phyloP scores from a whole-genome alignment of 2,329 filamentous ascomycete genomes.

The Penicillium occitanis region DNA sequence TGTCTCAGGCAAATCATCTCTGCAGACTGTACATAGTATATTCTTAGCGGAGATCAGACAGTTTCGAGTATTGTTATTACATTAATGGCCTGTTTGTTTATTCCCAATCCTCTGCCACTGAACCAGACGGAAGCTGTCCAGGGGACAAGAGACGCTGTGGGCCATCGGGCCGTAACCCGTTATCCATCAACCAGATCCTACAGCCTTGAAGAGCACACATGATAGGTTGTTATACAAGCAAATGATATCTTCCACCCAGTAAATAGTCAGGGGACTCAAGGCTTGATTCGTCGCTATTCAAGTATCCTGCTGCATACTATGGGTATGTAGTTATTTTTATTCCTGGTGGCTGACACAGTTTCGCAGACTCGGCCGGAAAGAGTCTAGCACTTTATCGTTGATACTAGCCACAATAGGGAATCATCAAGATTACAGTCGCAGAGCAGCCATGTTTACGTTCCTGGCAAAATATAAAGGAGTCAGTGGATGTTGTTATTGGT shows the following conservation, averaged over 20 bases:
- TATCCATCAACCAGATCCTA: neutral
- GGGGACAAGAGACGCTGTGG: neutral
- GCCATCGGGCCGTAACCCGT: neutral
- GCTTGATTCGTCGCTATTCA: neutral
- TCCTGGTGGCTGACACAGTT: neutral
- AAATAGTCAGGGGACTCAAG: neutral
- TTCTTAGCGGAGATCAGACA: neutral
- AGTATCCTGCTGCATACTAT: neutral
- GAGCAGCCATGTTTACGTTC: neutral
- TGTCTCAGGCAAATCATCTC: neutral
- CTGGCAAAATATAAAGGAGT: neutral
- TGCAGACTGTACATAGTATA: neutral
- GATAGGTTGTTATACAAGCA: neutral
- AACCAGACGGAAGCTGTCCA: conserved; percentile 6
- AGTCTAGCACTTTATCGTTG: neutral
- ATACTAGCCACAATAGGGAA: neutral
- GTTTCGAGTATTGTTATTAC: neutral
- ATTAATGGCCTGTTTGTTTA: neutral
- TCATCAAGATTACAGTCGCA: neutral
- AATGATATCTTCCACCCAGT: neutral
- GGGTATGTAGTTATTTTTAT: neutral
- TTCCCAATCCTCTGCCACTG: neutral
- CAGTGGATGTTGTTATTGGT: neutral
- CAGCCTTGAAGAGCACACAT: neutral
- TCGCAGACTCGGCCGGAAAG: neutral